Conservation (phyloP, 2,329 filamentous ascomycete genomes). For the Geosmithia morbida region DNA sequence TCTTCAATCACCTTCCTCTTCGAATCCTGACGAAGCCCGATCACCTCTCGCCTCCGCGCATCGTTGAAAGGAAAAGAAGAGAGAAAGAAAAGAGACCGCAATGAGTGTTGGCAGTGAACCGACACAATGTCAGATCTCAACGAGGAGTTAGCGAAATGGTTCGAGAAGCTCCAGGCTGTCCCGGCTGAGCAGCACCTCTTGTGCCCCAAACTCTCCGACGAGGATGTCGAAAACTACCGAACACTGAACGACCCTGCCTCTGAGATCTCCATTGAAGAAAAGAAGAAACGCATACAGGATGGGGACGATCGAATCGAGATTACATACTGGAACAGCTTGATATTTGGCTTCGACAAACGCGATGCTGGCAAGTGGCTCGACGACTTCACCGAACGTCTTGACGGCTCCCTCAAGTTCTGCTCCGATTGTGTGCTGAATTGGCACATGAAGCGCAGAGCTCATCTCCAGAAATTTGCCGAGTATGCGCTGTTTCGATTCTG, state of each 20-base stretch:
- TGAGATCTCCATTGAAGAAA: constrained; percentile 33
- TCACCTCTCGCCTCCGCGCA: too few species aligned
- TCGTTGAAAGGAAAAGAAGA: not conserved
- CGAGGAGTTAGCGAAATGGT: constrained; percentile 27
- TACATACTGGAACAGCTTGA: constrained; percentile 52
- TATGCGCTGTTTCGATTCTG: constrained; percentile 14
- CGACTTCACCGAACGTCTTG: constrained; percentile 42
- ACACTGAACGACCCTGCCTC: constrained; percentile 31
- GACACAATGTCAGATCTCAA: constrained; percentile 20
- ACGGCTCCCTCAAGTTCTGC: constrained; percentile 46
- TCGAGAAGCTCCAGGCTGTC: constrained; percentile 26
- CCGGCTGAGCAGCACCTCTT: constrained; percentile 45
- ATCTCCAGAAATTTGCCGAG: constrained; percentile 49
- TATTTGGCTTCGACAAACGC: constrained; percentile 52
- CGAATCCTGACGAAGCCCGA: not conserved
- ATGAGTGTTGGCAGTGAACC: not conserved
- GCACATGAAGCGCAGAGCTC: constrained; percentile 51
- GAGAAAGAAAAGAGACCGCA: not conserved
- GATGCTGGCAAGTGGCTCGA: constrained; percentile 43
- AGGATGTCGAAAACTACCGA: constrained; percentile 49
- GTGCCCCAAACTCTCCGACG: constrained; percentile 48
- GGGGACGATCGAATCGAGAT: constrained; percentile 41
- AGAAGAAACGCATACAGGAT: constrained; percentile 36
- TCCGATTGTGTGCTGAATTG: constrained; percentile 60
- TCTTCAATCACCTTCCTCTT: not conserved